Base-by-base conservation (phyloP, 371 early-diverging fungal genomes). In the Basidiobolus meristosporus region DNA sequence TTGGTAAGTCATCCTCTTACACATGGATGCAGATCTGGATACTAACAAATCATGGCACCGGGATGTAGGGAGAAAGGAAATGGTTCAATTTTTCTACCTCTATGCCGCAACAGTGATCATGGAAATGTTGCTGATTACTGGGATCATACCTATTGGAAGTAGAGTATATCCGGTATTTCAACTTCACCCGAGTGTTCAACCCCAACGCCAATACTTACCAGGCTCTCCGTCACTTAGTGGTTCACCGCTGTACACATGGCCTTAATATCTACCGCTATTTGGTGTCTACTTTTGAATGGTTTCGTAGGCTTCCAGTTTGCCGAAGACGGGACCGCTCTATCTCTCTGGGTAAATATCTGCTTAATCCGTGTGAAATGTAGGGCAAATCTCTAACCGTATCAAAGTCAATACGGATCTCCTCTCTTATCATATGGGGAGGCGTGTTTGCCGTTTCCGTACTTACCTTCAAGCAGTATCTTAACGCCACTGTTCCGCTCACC, bases 251-350 rank as follows among this genome's bases (percentile, higher is more conserved):
- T 65, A 1, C 86, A 91, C 50, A 53, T 84, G 36, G 85, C 81
- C 40, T 56, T 87, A 26, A 68, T 80, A 37, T 73, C 81, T 39
- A 73, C 88, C 11, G 75, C 84, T 22, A 78, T 85, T 51, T 91
- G 90, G 87, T 79, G 82, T 51, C 55, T 95, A 50, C 66, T 95
- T 42, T 56, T 88, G 38, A 95, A 93, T 59, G 96, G 92, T 10
- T 86, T 91, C 55, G 86, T 95, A 32, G 88, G 88, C 2, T 92
- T 88, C 62, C 92, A 92, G 62, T 93, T 89, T 70, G 75, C 84
- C 17, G 93, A 95, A 63, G 96, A 95, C 57, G 96, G 96, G 40
- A 93, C 92, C 19, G 68, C 77, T 3, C 48, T 72, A 17, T 89
- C 86, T 7, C 73, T 89, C 41, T 89, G 90, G 90, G 82, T 83